Conservation (phyloP, 1,139 yeast species). For the Suhomyces choctaworum region DNA sequence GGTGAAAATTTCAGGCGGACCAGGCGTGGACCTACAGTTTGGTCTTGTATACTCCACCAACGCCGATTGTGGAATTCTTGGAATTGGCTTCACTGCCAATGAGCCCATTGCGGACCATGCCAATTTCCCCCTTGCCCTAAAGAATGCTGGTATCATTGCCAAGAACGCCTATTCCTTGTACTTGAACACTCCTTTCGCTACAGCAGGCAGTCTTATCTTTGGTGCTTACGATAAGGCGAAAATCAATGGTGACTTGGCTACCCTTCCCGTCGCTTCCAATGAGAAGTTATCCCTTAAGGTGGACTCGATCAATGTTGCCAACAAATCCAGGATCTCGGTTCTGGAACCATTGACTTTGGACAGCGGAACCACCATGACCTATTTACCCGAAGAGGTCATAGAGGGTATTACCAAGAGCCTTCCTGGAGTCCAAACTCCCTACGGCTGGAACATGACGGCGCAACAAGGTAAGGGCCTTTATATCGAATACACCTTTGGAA, state of each 20-base stretch:
- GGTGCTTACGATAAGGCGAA: constrained; percentile 34
- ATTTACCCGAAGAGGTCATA: constrained; percentile 38
- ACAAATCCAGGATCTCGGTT: background rate
- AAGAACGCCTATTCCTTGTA: constrained; percentile 24
- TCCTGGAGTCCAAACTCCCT: background rate
- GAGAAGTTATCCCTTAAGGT: constrained; percentile 3
- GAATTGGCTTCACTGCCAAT: constrained; percentile 17
- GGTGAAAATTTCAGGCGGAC: constrained; percentile 10
- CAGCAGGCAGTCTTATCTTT: constrained; percentile 26
- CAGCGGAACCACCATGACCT: constrained; percentile 66
- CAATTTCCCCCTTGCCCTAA: constrained; percentile 24
- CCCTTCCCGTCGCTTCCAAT: constrained; percentile 9
- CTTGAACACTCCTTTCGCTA: constrained; percentile 17
- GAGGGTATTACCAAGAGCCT: constrained; percentile 16
- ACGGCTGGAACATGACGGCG: constrained; percentile 1
- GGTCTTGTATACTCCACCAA: constrained; percentile 17
- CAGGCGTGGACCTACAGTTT: constrained; percentile 16
- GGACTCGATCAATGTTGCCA: constrained; percentile 20
- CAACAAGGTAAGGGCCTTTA: constrained; percentile 1
- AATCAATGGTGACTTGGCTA: constrained; percentile 23
- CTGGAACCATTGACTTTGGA: constrained; percentile 47
- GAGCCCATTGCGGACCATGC: constrained; percentile 17
- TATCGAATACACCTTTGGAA: constrained; percentile 51
- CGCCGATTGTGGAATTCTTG: constrained; percentile 19
- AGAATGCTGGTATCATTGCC: constrained; percentile 20